phyloP scores from a whole-genome alignment of 306 rosid species.

The Luffa acutangula region DNA sequence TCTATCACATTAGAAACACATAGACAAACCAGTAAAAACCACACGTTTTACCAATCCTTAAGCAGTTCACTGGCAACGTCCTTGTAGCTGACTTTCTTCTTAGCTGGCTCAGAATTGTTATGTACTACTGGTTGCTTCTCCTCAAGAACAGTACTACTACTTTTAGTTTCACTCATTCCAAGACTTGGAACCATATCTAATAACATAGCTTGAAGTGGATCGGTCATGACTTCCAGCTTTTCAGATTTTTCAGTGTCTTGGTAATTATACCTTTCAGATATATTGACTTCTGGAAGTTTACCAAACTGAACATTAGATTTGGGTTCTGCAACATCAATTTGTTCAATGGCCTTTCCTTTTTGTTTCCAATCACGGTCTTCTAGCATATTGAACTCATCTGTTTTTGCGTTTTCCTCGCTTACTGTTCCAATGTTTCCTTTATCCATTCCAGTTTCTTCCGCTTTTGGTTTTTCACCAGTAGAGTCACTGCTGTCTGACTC shows the following conservation, averaged over 20 bases:
- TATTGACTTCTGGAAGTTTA: slow-evolving; percentile 27
- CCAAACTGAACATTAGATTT: not conserved
- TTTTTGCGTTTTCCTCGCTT: slow-evolving; percentile 15
- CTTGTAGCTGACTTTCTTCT: slow-evolving; percentile 84
- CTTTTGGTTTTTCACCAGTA: slow-evolving; percentile 19
- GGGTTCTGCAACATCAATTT: not conserved
- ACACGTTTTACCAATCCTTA: slow-evolving; percentile 48
- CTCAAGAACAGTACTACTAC: not conserved
- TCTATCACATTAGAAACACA: not conserved
- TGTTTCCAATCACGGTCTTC: slow-evolving; percentile 21
- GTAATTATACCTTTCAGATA: slow-evolving; percentile 18
- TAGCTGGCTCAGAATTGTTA: slow-evolving; percentile 28
- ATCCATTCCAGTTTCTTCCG: slow-evolving; percentile 18
- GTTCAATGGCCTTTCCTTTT: slow-evolving; percentile 18
- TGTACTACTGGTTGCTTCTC: slow-evolving; percentile 27
- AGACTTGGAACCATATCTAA: slow-evolving; percentile 79
- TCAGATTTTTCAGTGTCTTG: slow-evolving; percentile 18
- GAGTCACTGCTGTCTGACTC: slow-evolving; percentile 40
- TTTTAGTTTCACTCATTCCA: slow-evolving; percentile 25
- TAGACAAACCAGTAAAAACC: not conserved
- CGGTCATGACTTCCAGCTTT: slow-evolving; percentile 31
- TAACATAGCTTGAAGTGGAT: slow-evolving; percentile 80
- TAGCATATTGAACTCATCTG: slow-evolving; percentile 6
- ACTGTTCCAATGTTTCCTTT: slow-evolving; percentile 13
- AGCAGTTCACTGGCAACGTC: slow-evolving; percentile 61